These are phyloP conservation scores for Ogataea parapolymorpha DNA, from an alignment of 805 yeast species.

Conservation along the genomic window DNA sequence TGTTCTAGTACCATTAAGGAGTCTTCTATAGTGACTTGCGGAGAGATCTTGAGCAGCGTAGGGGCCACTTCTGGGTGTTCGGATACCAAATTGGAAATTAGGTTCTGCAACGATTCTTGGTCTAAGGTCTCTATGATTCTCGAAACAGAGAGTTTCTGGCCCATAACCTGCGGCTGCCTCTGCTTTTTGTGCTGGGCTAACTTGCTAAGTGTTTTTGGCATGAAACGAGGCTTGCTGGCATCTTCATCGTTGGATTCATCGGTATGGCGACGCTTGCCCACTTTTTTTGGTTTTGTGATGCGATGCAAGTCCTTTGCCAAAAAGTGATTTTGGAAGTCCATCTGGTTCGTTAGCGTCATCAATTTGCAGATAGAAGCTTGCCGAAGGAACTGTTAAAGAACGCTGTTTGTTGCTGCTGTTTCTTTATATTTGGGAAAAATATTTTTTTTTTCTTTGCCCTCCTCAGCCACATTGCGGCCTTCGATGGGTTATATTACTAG, in stretches of 20 bases:
- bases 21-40: conserved; percentile 52
- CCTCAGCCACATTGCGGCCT: conserved; percentile 4
- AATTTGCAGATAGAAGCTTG: background rate
- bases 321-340: conserved; percentile 12
- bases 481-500: background rate
- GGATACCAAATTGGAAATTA: conserved; percentile 52
- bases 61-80: conserved; percentile 59
- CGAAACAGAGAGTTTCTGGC: conserved; percentile 58
- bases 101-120: conserved; percentile 46
- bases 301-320: conserved; percentile 15
- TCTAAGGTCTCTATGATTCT: conserved; percentile 70
- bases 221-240: conserved; percentile 1
- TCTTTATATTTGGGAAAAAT: conserved; percentile 3
- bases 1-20: conserved; percentile 47
- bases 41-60: conserved; percentile 50
- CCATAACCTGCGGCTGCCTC: conserved; percentile 38
- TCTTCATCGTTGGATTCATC: conserved; percentile 16
- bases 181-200: conserved; percentile 33
- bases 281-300: conserved; percentile 19
- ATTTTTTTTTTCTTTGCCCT: conserved; percentile 5
- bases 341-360: conserved; percentile 1
- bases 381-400: background rate
- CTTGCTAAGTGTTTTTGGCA: conserved; percentile 6
- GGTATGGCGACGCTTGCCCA: conserved; percentile 16
- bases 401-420: conserved; percentile 7